A percentile compares a stretch with the other conserved stretches of the same genome.
These are phyloP conservation scores for Encephalitozoon hellem DNA, from an alignment of 371 early-diverging fungal species.

Conservation along the genomic window DNA sequence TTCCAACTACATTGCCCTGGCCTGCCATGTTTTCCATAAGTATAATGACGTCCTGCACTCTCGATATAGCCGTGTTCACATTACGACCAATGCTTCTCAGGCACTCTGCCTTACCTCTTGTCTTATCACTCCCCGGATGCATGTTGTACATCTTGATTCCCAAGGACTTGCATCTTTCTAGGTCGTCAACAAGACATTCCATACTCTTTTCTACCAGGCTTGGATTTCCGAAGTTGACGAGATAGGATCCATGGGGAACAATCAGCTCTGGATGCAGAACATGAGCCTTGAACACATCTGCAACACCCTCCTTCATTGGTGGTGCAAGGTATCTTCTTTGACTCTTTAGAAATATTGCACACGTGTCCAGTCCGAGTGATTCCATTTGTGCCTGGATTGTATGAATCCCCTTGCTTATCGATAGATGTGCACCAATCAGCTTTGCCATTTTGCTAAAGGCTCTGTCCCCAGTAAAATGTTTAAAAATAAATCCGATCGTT, in stretches of 20 bases:
- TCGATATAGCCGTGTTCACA: slow-evolving; percentile 63
- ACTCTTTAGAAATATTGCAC: slow-evolving; percentile 60
- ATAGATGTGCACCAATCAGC: slow-evolving; percentile 60
- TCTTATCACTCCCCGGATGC: slow-evolving; percentile 65
- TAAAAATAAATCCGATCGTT: slow-evolving; percentile 7
- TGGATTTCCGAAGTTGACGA: slow-evolving; percentile 65
- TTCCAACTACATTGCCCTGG: slow-evolving; percentile 64
- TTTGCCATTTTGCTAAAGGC: slow-evolving; percentile 4
- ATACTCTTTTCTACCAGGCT: slow-evolving; percentile 60
- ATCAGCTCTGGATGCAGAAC: slow-evolving; percentile 46
- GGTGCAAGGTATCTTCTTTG: slow-evolving; percentile 50
- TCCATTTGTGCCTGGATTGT: slow-evolving; percentile 57
- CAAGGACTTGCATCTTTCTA: slow-evolving; percentile 63
- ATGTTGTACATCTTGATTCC: slow-evolving; percentile 64
- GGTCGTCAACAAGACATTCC: slow-evolving; percentile 63
- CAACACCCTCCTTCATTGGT: slow-evolving; percentile 14
- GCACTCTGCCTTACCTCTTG: slow-evolving; percentile 58
- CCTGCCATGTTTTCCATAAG: slow-evolving; percentile 68
- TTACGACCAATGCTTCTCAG: slow-evolving; percentile 61
- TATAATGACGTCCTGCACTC: slow-evolving; percentile 60
- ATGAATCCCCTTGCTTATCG: slow-evolving; percentile 57
- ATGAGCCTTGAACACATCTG: slow-evolving; percentile 39
- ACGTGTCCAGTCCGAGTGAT: slow-evolving; percentile 35
- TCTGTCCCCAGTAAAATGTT: neutral
- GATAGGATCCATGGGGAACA: slow-evolving; percentile 66